A percentile compares a stretch with the other conserved stretches of the same genome.
phyloP scores from a whole-genome alignment of 2,329 filamentous ascomycete species.

The Ceratocystis ficicola region DNA sequence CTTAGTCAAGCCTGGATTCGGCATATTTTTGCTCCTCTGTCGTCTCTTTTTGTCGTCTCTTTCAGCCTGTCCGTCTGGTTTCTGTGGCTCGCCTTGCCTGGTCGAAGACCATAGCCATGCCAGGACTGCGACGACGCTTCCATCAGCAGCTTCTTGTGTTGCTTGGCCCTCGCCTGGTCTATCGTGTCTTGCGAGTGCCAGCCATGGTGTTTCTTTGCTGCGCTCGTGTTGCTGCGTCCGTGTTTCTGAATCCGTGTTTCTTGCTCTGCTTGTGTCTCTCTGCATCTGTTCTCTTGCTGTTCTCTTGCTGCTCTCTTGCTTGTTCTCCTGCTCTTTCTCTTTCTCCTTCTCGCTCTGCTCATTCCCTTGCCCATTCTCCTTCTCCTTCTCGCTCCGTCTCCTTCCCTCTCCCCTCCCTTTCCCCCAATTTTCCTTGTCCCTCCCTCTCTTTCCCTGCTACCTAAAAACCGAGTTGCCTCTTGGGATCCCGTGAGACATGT shows the following conservation, averaged over 20 bases:
- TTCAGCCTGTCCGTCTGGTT: neutral
- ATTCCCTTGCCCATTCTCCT: neutral
- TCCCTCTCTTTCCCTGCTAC: neutral
- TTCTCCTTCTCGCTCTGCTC: neutral
- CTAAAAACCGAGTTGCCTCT: neutral
- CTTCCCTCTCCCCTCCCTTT: neutral
- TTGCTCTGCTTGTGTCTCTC: neutral
- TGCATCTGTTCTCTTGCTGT: neutral
- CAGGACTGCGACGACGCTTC: no score
- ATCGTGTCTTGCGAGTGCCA: no score
- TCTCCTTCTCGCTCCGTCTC: neutral
- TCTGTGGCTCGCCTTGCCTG: neutral
- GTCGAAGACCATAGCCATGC: no score
- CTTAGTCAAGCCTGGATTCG: neutral
- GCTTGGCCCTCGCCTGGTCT: no score
- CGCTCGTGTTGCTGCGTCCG: no score
- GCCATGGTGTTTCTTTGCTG: neutral
- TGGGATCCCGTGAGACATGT: constrained; percentile 4
- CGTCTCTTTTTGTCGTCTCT: neutral
- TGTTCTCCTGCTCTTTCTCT: neutral
- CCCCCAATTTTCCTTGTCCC: neutral
- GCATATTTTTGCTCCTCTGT: constrained; percentile 1
- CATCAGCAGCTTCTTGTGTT: no score
- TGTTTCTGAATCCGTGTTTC: neutral
- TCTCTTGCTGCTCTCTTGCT: neutral